Base-by-base conservation (phyloP, 495 filamentous ascomycete genomes). In the Podospora conica region DNA sequence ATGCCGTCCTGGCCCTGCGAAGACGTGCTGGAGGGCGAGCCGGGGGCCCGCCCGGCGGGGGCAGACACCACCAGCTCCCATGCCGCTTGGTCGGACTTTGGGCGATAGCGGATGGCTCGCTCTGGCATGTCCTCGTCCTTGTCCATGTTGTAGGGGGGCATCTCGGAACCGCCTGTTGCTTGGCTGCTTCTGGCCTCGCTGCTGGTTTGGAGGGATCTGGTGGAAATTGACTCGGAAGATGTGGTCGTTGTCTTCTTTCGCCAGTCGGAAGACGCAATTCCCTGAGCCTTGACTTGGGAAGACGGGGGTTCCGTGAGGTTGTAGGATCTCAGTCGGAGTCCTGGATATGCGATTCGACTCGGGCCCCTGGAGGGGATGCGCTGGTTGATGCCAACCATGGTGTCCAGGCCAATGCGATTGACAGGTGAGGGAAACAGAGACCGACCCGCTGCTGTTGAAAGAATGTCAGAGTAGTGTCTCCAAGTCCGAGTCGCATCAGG, bases 191-290 rank as follows among this genome's bases (percentile, higher is more conserved):
- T 67, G 11, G 33, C 61, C 9, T 56, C 40, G 15, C 53, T 60
- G 28, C 53, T 40, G 18, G 28, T 61, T 9, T 28, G 55, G 11
- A 9, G 25, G 28, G 3, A 28, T 60, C 56, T 53, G 55, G 22
- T 20, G 18, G 11, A 27, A 24, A 0, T 21, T 12, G 11, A 48
- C 57, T 61, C 55, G 20, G 66, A 64, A 8, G 71, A 67, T 11
- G 31, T 23, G 25, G 58, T 64, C 2, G 53, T 33, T 3, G 69
- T 65, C 24, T 60, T 65, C 60, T 64, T 76, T 12, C 74, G 69
- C 74, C 74, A 76, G 66, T 76, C 73, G 15, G 63, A 25, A 4
- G 74, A 71, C 15, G 68, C 65, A 9, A 73, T 66, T 18, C 68
- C 69, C 53, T 68, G 67, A n/a, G 68, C 70, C 28, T 61, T 72